Percentiles rank a stretch among this genome's conserved stretches.
Evolutionary conservation across 176 grass and related monocot species (phyloP).

Genomic region (Dactylis glomerata): DNA sequence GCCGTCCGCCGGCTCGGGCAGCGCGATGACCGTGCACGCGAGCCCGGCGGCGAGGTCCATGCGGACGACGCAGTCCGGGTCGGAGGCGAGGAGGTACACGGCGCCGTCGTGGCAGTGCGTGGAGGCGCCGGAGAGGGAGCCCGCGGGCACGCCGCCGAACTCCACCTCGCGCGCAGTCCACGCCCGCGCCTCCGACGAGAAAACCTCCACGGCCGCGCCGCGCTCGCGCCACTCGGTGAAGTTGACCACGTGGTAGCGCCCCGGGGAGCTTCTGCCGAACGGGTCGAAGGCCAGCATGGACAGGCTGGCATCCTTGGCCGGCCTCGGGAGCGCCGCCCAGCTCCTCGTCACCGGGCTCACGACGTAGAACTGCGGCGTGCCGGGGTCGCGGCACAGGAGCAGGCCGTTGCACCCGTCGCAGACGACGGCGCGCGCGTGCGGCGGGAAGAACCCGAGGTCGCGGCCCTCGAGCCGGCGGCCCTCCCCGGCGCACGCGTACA

Average conservation of each 20-base stretch:
- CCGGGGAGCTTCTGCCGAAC: neutral
- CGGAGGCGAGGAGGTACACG: constrained; percentile 41
- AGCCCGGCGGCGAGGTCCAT: constrained; percentile 24
- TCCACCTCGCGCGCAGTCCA: constrained; percentile 35
- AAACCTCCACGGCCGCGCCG: constrained; percentile 53
- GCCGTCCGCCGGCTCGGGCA: constrained; percentile 35
- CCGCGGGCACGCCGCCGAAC: constrained; percentile 28
- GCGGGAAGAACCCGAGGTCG: constrained; percentile 54
- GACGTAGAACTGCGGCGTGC: constrained; percentile 34
- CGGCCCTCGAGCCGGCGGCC: constrained; percentile 14
- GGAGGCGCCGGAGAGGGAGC: constrained; percentile 24
- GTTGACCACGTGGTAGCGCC: constrained; percentile 49
- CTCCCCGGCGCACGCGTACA: constrained; percentile 28
- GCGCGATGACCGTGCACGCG: constrained; percentile 10
- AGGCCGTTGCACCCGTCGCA: constrained; percentile 61
- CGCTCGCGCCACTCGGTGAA: constrained; percentile 39
- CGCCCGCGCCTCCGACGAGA: constrained; percentile 41
- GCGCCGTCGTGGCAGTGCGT: constrained; percentile 45
- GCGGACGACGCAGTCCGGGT: constrained; percentile 33
- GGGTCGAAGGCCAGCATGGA: constrained; percentile 65
- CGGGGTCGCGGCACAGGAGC: constrained; percentile 36
- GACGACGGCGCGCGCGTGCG: neutral
- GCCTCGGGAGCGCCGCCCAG: constrained; percentile 41
- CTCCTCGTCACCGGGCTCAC: constrained; percentile 41
- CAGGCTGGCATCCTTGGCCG: constrained; percentile 28